phyloP scores from a whole-genome alignment of 1,139 yeast species.

The Suhomyces taliae region DNA sequence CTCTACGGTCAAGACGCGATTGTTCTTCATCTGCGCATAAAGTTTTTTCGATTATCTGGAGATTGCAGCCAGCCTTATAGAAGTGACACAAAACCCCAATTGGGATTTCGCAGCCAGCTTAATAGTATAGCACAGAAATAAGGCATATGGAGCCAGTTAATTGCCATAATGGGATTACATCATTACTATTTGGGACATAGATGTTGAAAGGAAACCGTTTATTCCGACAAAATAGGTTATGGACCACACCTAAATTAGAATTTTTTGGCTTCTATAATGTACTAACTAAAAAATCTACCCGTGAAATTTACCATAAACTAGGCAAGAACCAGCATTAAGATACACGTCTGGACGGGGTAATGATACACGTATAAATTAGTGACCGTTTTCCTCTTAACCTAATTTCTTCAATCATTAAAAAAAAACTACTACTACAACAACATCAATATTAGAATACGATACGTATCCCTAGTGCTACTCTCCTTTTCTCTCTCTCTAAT shows the following conservation, averaged over 20 bases:
- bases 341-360: neutral
- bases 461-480: constrained; percentile 12
- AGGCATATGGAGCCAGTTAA: neutral
- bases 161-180: neutral
- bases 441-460: constrained; percentile 1
- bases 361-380: neutral
- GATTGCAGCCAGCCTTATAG: neutral
- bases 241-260: neutral
- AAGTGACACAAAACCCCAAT: constrained; percentile 8
- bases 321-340: neutral
- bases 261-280: neutral
- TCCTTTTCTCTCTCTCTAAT: constrained; percentile 10
- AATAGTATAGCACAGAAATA: neutral
- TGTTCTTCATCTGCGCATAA: too few species aligned
- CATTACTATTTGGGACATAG: neutral
- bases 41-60: neutral
- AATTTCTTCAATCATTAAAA: neutral
- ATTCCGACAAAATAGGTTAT: neutral
- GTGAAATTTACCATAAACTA: neutral
- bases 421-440: constrained; percentile 3
- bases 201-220: neutral
- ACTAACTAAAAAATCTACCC: neutral
- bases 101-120: constrained; percentile 15
- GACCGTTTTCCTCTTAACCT: neutral
- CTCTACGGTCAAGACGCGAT: too few species aligned